Conservation (phyloP, 2,329 filamentous ascomycete genomes). For the Exophiala viscosa region DNA sequence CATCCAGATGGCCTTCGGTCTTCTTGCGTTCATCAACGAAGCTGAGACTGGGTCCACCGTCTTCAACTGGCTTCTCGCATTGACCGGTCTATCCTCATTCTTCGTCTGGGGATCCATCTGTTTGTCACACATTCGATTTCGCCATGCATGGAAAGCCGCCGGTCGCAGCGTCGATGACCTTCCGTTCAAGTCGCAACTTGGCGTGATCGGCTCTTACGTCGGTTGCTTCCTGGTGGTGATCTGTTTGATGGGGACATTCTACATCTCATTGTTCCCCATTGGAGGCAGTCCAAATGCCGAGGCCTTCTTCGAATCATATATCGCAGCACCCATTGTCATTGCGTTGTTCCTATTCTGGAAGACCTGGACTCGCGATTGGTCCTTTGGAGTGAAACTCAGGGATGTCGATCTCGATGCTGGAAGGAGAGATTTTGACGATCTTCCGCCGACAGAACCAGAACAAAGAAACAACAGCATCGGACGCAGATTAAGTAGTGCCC, state of each 20-base stretch:
- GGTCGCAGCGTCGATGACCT: constrained; percentile 72
- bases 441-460: constrained; percentile 4
- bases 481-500: constrained; percentile 11
- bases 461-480: constrained; percentile 18
- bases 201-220: constrained; percentile 73
- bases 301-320: constrained; percentile 65
- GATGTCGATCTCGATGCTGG: constrained; percentile 63
- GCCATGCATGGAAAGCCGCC: constrained; percentile 67
- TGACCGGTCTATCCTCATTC: constrained; percentile 70
- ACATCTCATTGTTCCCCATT: constrained; percentile 77
- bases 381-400: constrained; percentile 8
- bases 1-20: constrained; percentile 63
- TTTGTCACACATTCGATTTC: constrained; percentile 75
- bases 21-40: constrained; percentile 73
- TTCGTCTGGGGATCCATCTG: constrained; percentile 60
- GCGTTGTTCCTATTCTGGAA: constrained; percentile 48
- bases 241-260: constrained; percentile 73
- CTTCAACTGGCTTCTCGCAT: constrained; percentile 74
- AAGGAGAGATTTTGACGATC: constrained; percentile 56
- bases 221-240: constrained; percentile 60
- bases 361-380: constrained; percentile 20
- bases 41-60: constrained; percentile 44
- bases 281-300: constrained; percentile 48
- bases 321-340: constrained; percentile 57
- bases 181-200: constrained; percentile 76